These are phyloP conservation scores for Fusarium tanahbumbuense DNA, from an alignment of 2,329 filamentous ascomycete genomes.

Conservation along the genomic window DNA sequence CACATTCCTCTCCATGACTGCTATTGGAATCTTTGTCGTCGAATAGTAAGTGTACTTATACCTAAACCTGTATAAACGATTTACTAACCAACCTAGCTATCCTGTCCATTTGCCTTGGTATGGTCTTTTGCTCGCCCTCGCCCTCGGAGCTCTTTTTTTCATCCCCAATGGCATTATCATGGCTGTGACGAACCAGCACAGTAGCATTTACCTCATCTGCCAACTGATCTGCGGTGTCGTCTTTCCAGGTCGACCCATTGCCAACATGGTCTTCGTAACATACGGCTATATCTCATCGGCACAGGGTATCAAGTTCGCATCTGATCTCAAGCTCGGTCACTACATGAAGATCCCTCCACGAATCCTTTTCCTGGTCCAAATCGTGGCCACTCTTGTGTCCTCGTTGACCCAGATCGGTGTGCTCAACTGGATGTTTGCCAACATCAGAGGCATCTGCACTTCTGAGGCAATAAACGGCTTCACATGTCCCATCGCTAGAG, in stretches of 20 bases:
- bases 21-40: conserved; percentile 84
- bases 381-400: conserved; percentile 79
- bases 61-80: background rate
- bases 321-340: conserved; percentile 87
- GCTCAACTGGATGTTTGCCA: conserved; percentile 89
- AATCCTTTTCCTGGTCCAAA: conserved; percentile 82
- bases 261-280: conserved; percentile 93
- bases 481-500: conserved; percentile 85
- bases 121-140: conserved; percentile 81
- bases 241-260: conserved; percentile 86
- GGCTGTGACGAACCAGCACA: conserved; percentile 92
- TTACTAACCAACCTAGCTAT: conserved; percentile 63
- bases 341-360: conserved; percentile 89
- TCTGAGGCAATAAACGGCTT: conserved; percentile 85
- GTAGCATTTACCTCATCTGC: conserved; percentile 86
- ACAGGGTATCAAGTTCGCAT: conserved; percentile 89
- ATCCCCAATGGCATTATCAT: conserved; percentile 93
- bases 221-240: conserved; percentile 85
- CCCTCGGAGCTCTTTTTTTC: conserved; percentile 83
- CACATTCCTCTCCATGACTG: conserved; percentile 80
- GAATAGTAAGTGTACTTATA: conserved; percentile 72
- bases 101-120: conserved; percentile 89
- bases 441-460: conserved; percentile 82
- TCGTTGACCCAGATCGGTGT: conserved; percentile 85
- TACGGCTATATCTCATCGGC: conserved; percentile 91